These are phyloP conservation scores for Hevea brasiliensis DNA, from an alignment of 345 rosid genomes.

Conservation along the genomic window DNA sequence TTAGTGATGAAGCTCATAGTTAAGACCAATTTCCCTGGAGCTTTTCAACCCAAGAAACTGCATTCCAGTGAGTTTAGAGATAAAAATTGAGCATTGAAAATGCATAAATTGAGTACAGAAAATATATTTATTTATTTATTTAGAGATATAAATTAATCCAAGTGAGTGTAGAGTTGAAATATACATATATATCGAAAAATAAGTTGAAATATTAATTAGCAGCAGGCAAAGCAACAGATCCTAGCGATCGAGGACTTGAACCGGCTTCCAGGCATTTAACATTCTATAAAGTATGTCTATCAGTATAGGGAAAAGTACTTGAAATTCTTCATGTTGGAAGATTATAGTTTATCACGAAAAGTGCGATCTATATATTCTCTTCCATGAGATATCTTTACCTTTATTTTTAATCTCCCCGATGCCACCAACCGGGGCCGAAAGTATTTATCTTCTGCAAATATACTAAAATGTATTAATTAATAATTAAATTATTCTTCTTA, in stretches of 20 bases:
- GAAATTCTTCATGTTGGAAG: background rate
- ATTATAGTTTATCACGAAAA: conserved; percentile 10
- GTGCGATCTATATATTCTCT: conserved; percentile 7
- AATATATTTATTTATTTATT: too few species aligned
- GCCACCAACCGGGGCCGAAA: conserved; percentile 40
- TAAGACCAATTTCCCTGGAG: too few species aligned
- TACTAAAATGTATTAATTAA: background rate
- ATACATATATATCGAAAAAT: too few species aligned
- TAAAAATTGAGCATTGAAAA: too few species aligned
- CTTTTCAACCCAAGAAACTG: too few species aligned
- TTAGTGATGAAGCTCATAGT: too few species aligned
- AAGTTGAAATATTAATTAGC: background rate
- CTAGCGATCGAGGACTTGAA: background rate
- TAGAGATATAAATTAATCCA: too few species aligned
- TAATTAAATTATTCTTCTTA: conserved; percentile 23
- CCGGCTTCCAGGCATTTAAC: conserved; percentile 11
- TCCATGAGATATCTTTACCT: conserved; percentile 2
- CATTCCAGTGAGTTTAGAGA: too few species aligned
- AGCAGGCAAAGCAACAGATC: conserved; percentile 1
- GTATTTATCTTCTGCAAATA: background rate
- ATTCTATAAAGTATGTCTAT: background rate
- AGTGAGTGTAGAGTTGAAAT: too few species aligned
- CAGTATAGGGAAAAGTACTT: background rate
- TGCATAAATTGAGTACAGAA: too few species aligned
- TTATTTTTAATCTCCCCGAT: conserved; percentile 12